Conservation (phyloP, 2,329 filamentous ascomycete genomes). For the Botrytis cinerea region DNA sequence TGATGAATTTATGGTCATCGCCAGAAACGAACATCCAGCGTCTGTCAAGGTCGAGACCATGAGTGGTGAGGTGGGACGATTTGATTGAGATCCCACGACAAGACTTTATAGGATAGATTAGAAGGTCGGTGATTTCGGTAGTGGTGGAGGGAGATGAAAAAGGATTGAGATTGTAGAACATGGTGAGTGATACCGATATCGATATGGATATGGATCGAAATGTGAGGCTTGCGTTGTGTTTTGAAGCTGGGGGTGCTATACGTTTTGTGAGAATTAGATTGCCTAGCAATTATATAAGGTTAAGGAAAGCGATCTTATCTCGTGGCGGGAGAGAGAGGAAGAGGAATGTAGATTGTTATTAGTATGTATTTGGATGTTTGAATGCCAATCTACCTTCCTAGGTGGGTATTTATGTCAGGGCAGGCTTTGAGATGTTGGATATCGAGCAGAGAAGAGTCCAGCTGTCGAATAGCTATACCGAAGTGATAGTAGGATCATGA, state of each 20-base stretch:
- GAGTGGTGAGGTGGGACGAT: slow-evolving; percentile 52
- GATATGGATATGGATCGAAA: not conserved
- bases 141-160: slow-evolving; percentile 25
- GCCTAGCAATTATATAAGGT: not conserved
- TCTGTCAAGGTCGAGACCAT: slow-evolving; percentile 62
- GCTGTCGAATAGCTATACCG: not conserved
- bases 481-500: not conserved
- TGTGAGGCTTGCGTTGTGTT: not conserved
- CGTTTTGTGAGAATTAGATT: not conserved
- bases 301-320: not conserved
- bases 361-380: not conserved
- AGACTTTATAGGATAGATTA: slow-evolving; percentile 66
- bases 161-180: slow-evolving; percentile 26
- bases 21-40: slow-evolving; percentile 66
- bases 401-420: not conserved
- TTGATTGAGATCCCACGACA: slow-evolving; percentile 61
- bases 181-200: not conserved
- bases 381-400: not conserved
- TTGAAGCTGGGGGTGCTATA: not conserved
- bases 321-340: not conserved
- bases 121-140: slow-evolving; percentile 43
- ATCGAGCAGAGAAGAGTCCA: not conserved
- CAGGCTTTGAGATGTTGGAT: not conserved
- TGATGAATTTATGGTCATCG: slow-evolving; percentile 55
- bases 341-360: not conserved